Conservation (phyloP, 306 rosid species). For the Alnus glutinosa region DNA sequence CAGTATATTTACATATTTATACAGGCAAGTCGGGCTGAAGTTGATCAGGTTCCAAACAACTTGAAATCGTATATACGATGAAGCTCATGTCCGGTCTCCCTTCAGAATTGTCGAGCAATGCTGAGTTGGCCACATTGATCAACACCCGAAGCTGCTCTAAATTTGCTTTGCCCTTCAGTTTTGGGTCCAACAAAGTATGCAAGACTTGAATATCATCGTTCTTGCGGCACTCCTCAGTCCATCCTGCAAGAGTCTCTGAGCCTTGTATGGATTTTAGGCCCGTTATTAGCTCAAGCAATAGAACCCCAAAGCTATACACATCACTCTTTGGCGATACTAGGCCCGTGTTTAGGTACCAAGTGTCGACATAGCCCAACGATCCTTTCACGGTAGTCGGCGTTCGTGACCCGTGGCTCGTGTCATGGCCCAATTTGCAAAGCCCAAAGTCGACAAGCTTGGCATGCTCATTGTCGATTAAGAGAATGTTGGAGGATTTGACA, state of each 20-base stretch:
- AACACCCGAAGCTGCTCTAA: conserved; percentile 8
- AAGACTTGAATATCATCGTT: neutral
- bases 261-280: conserved; percentile 21
- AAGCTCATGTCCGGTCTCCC: conserved; percentile 18
- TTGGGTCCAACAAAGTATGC: conserved; percentile 18
- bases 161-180: conserved; percentile 9
- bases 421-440: conserved; percentile 21
- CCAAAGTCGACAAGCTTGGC: conserved; percentile 30
- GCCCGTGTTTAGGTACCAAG: conserved; percentile 18
- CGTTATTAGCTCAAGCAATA: conserved; percentile 8
- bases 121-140: conserved; percentile 14
- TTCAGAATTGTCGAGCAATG: conserved; percentile 17
- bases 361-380: conserved; percentile 19
- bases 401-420: neutral
- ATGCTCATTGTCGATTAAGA: conserved; percentile 15
- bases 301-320: conserved; percentile 25
- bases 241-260: conserved; percentile 16
- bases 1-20: neutral
- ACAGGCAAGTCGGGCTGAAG: neutral
- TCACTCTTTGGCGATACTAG: neutral
- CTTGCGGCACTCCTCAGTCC: conserved; percentile 3
- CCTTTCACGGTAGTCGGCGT: conserved; percentile 14
- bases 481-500: conserved; percentile 33
- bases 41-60: conserved; percentile 6
- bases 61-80: conserved; percentile 11